Conservation (phyloP, 2,329 filamentous ascomycete species). For the Aspergillus fijiensis region DNA sequence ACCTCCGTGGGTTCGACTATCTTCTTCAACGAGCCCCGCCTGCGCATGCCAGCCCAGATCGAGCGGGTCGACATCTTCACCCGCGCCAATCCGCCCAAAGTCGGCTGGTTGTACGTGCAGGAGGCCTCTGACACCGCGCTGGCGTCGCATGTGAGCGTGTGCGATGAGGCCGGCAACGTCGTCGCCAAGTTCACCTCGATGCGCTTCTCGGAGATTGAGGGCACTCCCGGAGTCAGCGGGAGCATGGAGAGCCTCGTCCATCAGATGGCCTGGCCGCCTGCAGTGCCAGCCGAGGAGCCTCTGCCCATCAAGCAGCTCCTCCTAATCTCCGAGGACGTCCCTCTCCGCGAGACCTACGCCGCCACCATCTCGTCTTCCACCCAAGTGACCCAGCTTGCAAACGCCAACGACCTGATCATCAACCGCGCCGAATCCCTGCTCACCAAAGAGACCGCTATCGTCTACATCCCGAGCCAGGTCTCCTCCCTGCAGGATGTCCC, state of each 20-base stretch:
- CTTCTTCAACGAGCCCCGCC: slow-evolving; percentile 35
- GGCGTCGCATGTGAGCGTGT: slow-evolving; percentile 22
- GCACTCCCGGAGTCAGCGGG: slow-evolving; percentile 21
- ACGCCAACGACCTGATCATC: too few relatives aligned
- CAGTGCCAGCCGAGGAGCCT: slow-evolving; percentile 33
- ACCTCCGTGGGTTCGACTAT: slow-evolving; percentile 46
- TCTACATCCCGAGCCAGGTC: slow-evolving; percentile 13
- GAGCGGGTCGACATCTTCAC: slow-evolving; percentile 29
- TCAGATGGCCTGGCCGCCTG: slow-evolving; percentile 41
- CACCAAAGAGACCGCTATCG: slow-evolving; percentile 8
- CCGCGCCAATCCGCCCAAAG: slow-evolving; percentile 29
- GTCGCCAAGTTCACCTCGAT: slow-evolving; percentile 37
- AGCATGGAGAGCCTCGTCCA: slow-evolving; percentile 37
- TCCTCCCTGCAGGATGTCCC: not conserved
- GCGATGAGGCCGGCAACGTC: slow-evolving; percentile 29
- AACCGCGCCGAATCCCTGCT: not conserved
- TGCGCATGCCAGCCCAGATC: slow-evolving; percentile 40
- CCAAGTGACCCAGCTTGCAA: not conserved
- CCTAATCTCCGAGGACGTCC: slow-evolving; percentile 7
- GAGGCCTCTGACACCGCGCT: not conserved
- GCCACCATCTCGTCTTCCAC: not conserved
- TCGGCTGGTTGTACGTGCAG: slow-evolving; percentile 36
- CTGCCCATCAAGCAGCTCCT: slow-evolving; percentile 17
- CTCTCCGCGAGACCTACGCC: not conserved
- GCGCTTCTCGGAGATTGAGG: slow-evolving; percentile 45